These are phyloP conservation scores for Fusarium tricinctum DNA, from an alignment of 2,329 filamentous ascomycete genomes.

Conservation along the genomic window DNA sequence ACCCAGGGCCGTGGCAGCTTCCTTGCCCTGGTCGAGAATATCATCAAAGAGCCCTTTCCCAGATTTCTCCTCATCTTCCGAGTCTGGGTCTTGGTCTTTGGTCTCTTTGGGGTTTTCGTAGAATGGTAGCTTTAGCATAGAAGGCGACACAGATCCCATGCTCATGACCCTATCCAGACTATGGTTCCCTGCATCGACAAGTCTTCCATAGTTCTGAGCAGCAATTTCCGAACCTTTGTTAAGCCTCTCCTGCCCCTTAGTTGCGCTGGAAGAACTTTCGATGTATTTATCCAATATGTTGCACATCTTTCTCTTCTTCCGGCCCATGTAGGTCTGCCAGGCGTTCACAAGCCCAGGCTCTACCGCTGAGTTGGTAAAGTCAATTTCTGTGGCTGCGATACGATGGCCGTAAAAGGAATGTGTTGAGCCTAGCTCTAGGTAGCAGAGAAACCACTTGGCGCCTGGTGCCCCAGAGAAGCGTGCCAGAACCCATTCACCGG, in stretches of 20 bases:
- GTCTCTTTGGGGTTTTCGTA: neutral
- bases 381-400: neutral
- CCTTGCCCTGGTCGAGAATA: constrained; percentile 11
- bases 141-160: neutral
- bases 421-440: constrained; percentile 8
- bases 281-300: constrained; percentile 6
- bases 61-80: neutral
- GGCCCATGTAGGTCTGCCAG: constrained; percentile 3
- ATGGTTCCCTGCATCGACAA: neutral
- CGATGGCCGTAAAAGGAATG: constrained; percentile 12
- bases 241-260: neutral
- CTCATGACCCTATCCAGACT: constrained; percentile 7
- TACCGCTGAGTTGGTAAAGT: constrained; percentile 6
- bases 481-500: constrained; percentile 9
- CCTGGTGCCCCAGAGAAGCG: constrained; percentile 5
- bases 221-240: constrained; percentile 2
- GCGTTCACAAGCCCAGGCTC: constrained; percentile 9
- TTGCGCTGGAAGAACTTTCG: neutral
- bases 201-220: neutral
- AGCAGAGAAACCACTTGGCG: constrained; percentile 13
- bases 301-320: constrained; percentile 20
- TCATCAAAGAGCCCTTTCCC: neutral
- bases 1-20: constrained; percentile 5
- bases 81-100: neutral
- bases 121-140: neutral